Base-by-base conservation (phyloP, 2,329 filamentous ascomycete species). In the Cordyceps militaris region DNA sequence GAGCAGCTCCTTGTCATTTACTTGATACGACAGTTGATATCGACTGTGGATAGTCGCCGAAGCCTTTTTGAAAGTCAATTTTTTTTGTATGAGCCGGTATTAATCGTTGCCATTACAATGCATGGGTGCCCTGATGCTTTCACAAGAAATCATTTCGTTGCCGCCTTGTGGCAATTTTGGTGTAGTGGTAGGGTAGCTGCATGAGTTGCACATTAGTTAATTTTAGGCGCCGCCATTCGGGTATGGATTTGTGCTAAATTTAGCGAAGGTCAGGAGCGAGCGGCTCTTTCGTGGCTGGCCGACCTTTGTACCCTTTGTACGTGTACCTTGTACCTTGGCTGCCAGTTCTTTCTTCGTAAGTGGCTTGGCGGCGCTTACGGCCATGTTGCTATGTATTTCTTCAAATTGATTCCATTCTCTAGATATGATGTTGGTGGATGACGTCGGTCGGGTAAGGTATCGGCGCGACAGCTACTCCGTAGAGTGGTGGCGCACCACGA, bases 321-420 rank as follows among this genome's bases (percentile, higher is more conserved):
- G 24, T 23, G 19, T 34, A n/a, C n/a, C n/a, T n/a, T n/a, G n/a
- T n/a, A n/a, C 7, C 26, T 44, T n/a, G 19, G 14, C 8, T 24
- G 2, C 26, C 21, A 4, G 11, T 6, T 43, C 24, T 24, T 46
- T 36, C 21, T 28, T 6, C 3, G 4, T 19, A 21, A 7, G n/a
- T 30, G 24, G 32, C 53, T 42, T 48, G 43, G 32, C 53, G 23
- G 53, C 43, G 53, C 53, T 48, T 56, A 30, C 51, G 19, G 9
- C 11, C 13, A 44, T 47, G n/a, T 19, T 28, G 1, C 14, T 46
- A 8, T 19, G 5, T 11, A n/a, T 13, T 19, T 11, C 24, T 13
- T 10, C 26, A 19, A 13, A 21, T 23, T 43, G 19, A 9, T 48
- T n/a, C 23, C 10, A 11, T 23, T 30, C 13, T n/a, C n/a, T 23